Conservation (phyloP, 371 early-diverging fungal genomes). For the Actinomucor elegans region DNA sequence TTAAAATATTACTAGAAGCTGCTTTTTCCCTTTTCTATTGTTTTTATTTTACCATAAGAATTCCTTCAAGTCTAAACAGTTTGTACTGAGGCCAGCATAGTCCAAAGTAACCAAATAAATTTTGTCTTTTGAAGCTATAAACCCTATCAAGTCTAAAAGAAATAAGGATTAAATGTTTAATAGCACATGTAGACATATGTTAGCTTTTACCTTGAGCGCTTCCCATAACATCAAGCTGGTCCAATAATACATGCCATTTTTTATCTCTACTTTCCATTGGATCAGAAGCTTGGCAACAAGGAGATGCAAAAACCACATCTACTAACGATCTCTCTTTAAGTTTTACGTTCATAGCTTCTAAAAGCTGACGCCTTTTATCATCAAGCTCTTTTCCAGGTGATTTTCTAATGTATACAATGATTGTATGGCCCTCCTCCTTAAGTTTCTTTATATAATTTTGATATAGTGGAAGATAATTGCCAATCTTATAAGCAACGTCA, state of each 20-base stretch:
- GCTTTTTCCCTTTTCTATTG: slow-evolving; percentile 1
- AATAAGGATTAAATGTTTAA: not conserved
- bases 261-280: slow-evolving; percentile 7
- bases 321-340: slow-evolving; percentile 14
- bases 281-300: slow-evolving; percentile 8
- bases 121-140: not conserved
- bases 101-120: slow-evolving; percentile 14
- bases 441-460: slow-evolving; percentile 5
- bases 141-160: not conserved
- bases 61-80: not conserved
- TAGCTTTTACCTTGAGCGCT: slow-evolving; percentile 6
- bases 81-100: slow-evolving; percentile 14
- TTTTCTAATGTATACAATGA: slow-evolving; percentile 3
- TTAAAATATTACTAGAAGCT: slow-evolving; percentile 2
- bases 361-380: not conserved
- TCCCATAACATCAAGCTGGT: slow-evolving; percentile 2
- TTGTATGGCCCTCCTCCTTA: slow-evolving; percentile 4
- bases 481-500: not conserved
- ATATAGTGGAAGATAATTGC: not conserved
- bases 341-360: slow-evolving; percentile 2
- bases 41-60: slow-evolving; percentile 1
- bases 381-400: slow-evolving; percentile 3
- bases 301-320: slow-evolving; percentile 13
- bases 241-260: not conserved
- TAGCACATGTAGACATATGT: not conserved